Conservation (phyloP, 1,139 yeast genomes). For the Geotrichum restrictum region DNA sequence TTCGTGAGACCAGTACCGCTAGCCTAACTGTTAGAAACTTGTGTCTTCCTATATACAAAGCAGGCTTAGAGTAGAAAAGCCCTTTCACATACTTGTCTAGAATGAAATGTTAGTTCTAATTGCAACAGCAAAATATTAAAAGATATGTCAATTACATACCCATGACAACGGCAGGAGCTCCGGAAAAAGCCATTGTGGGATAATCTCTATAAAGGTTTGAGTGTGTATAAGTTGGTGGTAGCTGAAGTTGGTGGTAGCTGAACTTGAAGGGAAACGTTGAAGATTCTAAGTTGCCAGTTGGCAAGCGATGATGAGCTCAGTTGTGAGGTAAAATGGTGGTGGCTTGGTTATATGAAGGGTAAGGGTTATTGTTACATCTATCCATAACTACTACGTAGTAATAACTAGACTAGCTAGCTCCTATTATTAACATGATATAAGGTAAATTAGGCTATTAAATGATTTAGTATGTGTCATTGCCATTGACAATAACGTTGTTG, state of each 20-base stretch:
- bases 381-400: no score
- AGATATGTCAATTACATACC: conserved; percentile 44
- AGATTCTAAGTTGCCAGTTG: conserved; percentile 10
- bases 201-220: background rate
- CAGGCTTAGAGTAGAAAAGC: background rate
- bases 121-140: background rate
- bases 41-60: background rate
- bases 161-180: conserved; percentile 87
- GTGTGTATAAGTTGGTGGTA: background rate
- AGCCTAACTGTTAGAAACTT: conserved; percentile 23
- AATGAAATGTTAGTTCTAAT: conserved; percentile 1
- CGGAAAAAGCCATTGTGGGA: conserved; percentile 32
- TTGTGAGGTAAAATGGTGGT: conserved; percentile 6
- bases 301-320: conserved; percentile 1
- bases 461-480: conserved; percentile 57
- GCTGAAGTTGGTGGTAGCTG: background rate
- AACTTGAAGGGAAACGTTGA: background rate
- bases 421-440: no score
- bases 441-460: background rate
- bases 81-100: conserved; percentile 28
- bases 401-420: no score
- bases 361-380: no score
- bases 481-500: conserved; percentile 90
- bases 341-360: conserved; percentile 4
- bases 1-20: conserved; percentile 98